Evolutionary conservation across 192 early-diverging fungal species (phyloP).

Genomic region (Coemansia guatemalensis): DNA sequence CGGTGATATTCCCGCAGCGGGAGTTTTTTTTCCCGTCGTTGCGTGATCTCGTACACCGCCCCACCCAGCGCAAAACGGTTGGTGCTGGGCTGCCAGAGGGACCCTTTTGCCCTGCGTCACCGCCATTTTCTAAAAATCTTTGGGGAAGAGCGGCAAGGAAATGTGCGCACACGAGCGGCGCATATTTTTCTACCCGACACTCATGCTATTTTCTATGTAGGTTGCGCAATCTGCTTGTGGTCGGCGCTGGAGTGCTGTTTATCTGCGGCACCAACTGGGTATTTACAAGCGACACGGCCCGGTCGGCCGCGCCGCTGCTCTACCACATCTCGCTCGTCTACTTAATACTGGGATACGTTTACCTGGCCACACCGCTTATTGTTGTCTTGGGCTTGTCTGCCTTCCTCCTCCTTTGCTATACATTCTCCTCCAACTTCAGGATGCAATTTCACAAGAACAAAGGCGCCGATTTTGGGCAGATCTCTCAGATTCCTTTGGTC

Average conservation of each 20-base stretch:
- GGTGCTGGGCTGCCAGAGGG: background rate
- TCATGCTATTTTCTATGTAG: slow-evolving; percentile 32
- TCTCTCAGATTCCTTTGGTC: slow-evolving; percentile 66
- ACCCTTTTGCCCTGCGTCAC: background rate
- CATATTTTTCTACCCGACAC: background rate
- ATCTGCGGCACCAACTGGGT: slow-evolving; percentile 71
- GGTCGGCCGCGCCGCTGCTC: slow-evolving; percentile 54
- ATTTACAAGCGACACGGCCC: slow-evolving; percentile 56
- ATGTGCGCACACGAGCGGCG: background rate
- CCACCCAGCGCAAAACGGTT: background rate
- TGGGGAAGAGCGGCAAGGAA: slow-evolving; percentile 3
- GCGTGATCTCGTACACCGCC: background rate
- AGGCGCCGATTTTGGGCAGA: slow-evolving; percentile 68
- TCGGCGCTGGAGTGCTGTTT: slow-evolving; percentile 66
- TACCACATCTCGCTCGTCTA: slow-evolving; percentile 64
- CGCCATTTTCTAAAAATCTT: background rate
- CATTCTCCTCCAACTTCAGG: slow-evolving; percentile 59
- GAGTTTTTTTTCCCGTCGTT: background rate
- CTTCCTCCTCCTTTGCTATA: slow-evolving; percentile 48
- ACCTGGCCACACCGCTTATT: slow-evolving; percentile 62
- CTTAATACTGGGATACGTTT: slow-evolving; percentile 67
- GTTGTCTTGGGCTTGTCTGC: slow-evolving; percentile 59
- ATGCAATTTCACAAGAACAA: slow-evolving; percentile 61
- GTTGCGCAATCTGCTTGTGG: slow-evolving; percentile 59
- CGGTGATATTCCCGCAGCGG: background rate